phyloP scores from a whole-genome alignment of 225 moss, liverwort and hornwort species.

The Bryoerythrophyllum caledonicum region DNA sequence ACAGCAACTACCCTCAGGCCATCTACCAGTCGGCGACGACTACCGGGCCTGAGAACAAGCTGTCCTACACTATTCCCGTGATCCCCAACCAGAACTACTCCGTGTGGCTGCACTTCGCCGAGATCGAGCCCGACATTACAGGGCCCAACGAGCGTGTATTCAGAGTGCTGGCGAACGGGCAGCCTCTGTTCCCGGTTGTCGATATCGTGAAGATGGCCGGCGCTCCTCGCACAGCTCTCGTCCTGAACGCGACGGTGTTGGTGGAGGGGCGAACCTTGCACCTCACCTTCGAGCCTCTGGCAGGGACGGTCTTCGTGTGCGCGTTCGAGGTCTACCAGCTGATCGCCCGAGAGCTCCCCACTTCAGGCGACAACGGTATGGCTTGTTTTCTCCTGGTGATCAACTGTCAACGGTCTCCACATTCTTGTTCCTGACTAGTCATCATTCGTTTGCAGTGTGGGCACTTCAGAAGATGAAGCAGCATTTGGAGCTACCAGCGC shows the following conservation, averaged over 20 bases:
- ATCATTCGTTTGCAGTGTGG: constrained; percentile 56
- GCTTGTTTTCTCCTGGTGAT: not conserved
- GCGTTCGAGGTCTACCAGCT: constrained; percentile 90
- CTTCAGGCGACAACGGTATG: constrained; percentile 58
- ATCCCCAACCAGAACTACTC: constrained; percentile 78
- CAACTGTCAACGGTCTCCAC: not conserved
- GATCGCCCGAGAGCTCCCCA: constrained; percentile 54
- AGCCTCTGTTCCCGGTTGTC: constrained; percentile 50
- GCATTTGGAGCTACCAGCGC: constrained; percentile 61
- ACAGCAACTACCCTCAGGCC: constrained; percentile 60
- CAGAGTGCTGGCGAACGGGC: constrained; percentile 66
- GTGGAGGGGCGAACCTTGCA: constrained; percentile 75
- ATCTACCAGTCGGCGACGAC: constrained; percentile 82
- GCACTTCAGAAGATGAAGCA: constrained; percentile 73
- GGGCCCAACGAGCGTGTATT: constrained; percentile 63
- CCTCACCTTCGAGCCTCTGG: constrained; percentile 58
- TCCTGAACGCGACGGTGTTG: constrained; percentile 67
- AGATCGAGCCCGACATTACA: constrained; percentile 48
- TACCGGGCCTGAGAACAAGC: constrained; percentile 44
- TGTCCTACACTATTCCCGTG: constrained; percentile 76
- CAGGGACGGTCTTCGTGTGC: constrained; percentile 54
- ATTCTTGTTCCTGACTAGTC: constrained; percentile 6
- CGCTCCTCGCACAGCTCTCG: constrained; percentile 50
- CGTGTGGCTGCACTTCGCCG: constrained; percentile 89
- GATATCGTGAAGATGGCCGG: constrained; percentile 66